phyloP scores from a whole-genome alignment of 345 rosid genomes.

The Gossypioides kirkii region DNA sequence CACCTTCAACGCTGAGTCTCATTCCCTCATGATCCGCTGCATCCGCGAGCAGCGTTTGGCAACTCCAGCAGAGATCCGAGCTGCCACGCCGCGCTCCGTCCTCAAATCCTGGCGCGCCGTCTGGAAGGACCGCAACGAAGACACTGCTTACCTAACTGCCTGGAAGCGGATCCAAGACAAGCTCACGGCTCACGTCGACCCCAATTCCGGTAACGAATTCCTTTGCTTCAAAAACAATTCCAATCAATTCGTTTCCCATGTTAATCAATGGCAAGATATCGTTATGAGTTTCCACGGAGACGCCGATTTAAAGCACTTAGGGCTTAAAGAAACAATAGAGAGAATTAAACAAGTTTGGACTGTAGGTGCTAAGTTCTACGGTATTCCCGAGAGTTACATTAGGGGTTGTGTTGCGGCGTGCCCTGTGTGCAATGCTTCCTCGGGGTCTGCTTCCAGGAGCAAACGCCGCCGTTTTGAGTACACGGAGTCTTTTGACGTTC shows the following conservation, averaged over 20 bases:
- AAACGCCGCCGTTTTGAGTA: conserved; percentile 90
- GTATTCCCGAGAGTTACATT: conserved; percentile 95
- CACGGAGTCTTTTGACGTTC: conserved; percentile 91
- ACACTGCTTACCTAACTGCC: conserved; percentile 90
- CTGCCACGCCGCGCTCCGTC: conserved; percentile 69
- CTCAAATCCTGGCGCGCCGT: conserved; percentile 93
- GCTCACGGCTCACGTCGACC: conserved; percentile 69
- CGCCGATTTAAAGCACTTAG: conserved; percentile 84
- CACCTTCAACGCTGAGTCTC: conserved; percentile 92
- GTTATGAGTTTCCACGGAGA: conserved; percentile 91
- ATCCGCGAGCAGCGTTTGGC: conserved; percentile 84
- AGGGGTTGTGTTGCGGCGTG: conserved; percentile 95
- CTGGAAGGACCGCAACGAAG: conserved; percentile 98
- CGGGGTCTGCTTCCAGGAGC: conserved; percentile 72
- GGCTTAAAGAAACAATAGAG: conserved; percentile 87
- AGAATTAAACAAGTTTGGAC: conserved; percentile 95
- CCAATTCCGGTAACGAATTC: conserved; percentile 64
- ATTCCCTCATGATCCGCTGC: conserved; percentile 91
- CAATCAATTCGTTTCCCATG: conserved; percentile 83
- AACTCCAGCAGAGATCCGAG: conserved; percentile 88
- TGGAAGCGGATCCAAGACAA: conserved; percentile 99
- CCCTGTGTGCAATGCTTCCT: conserved; percentile 62
- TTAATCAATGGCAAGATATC: conserved; percentile 91
- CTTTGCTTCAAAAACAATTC: conserved; percentile 90
- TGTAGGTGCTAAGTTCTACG: conserved; percentile 90